Evolutionary conservation across 2,329 filamentous ascomycete genomes (phyloP).

Genomic region (Tolypocladium ovalisporum): DNA sequence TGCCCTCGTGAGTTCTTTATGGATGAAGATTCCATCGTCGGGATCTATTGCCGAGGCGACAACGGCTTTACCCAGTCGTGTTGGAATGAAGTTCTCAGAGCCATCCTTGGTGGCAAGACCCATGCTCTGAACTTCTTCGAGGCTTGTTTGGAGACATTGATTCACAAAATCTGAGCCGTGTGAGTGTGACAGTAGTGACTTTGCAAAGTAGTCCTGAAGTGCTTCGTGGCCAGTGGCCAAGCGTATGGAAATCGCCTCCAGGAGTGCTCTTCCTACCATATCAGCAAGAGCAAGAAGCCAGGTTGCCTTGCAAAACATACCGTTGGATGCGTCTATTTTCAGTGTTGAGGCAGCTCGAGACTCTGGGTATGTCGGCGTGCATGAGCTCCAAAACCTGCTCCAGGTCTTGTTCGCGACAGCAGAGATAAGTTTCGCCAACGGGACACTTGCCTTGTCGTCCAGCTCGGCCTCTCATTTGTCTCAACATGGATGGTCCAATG

Average conservation of each 20-base stretch:
- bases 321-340: conserved; percentile 59
- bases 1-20: conserved; percentile 56
- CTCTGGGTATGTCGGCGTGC: conserved; percentile 59
- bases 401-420: conserved; percentile 57
- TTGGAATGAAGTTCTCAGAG: conserved; percentile 45
- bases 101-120: conserved; percentile 42
- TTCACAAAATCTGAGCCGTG: conserved; percentile 37
- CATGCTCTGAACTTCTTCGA: conserved; percentile 44
- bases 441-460: conserved; percentile 72
- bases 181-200: conserved; percentile 54
- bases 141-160: conserved; percentile 44
- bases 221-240: conserved; percentile 55
- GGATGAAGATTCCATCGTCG: conserved; percentile 63
- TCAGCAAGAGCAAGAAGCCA: neutral
- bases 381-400: conserved; percentile 60
- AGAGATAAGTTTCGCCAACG: conserved; percentile 66
- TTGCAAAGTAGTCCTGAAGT: conserved; percentile 56
- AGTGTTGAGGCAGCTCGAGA: conserved; percentile 57
- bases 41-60: conserved; percentile 64
- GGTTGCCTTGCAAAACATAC: conserved; percentile 20
- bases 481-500: conserved; percentile 68
- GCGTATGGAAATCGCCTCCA: conserved; percentile 60
- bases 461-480: conserved; percentile 70
- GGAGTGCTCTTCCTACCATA: conserved; percentile 41
- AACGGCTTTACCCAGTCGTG: conserved; percentile 57